These are phyloP conservation scores for Eutrema heterophyllum DNA, from an alignment of 345 rosid genomes.

Conservation along the genomic window DNA sequence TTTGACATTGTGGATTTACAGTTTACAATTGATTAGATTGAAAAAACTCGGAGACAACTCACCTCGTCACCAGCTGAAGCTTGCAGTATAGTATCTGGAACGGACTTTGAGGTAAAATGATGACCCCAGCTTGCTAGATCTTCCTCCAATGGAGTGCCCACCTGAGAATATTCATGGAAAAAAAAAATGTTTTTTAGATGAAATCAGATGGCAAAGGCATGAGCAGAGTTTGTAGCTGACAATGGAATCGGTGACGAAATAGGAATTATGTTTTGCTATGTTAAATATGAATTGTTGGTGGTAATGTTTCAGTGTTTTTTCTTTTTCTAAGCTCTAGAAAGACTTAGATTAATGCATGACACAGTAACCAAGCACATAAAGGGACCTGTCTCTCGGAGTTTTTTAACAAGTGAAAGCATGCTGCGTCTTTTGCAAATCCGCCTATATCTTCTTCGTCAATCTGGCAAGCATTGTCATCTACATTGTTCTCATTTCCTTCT, in stretches of 20 bases:
- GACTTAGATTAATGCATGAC: conserved; percentile 1
- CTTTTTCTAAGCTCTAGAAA: background rate
- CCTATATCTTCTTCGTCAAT: conserved; percentile 60
- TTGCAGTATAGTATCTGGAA: conserved; percentile 81
- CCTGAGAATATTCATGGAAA: conserved; percentile 38
- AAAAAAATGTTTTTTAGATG: background rate
- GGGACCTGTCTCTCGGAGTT: conserved; percentile 80
- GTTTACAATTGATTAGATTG: background rate
- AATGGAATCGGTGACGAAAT: background rate
- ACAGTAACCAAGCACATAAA: conserved; percentile 9
- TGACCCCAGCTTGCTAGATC: conserved; percentile 92
- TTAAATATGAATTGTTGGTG: background rate
- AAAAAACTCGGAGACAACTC: background rate
- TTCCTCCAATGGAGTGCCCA: conserved; percentile 86
- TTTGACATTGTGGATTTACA: background rate
- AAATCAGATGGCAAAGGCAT: conserved; percentile 3
- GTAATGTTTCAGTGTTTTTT: background rate
- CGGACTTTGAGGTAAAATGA: conserved; percentile 62
- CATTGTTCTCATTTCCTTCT: conserved; percentile 34
- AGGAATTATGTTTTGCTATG: background rate
- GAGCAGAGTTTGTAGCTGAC: background rate
- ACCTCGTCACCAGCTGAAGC: conserved; percentile 98
- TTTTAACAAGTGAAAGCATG: conserved; percentile 61
- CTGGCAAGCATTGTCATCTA: conserved; percentile 20
- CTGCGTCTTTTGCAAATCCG: conserved; percentile 80